phyloP scores from a whole-genome alignment of 805 yeast species.

The Candida schatavii region DNA sequence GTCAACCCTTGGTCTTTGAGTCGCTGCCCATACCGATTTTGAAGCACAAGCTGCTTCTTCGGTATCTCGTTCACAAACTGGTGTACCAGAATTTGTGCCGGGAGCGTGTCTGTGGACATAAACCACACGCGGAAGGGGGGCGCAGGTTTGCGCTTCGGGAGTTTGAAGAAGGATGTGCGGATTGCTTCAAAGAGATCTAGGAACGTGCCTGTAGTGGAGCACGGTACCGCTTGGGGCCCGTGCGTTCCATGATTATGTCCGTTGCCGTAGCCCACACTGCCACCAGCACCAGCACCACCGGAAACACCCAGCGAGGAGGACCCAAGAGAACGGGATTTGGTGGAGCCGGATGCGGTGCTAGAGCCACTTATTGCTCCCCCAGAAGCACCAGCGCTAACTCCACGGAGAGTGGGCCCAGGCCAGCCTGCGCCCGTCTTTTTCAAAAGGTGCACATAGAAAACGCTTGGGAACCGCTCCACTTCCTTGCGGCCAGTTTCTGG shows the following conservation, averaged over 20 bases:
- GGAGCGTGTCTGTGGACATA: slow-evolving; percentile 24
- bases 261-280: not conserved
- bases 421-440: slow-evolving; percentile 15
- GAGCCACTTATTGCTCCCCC: too few relatives aligned
- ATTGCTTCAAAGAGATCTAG: slow-evolving; percentile 28
- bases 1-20: slow-evolving; percentile 31
- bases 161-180: slow-evolving; percentile 18
- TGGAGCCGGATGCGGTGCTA: not conserved
- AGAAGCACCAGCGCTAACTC: not conserved
- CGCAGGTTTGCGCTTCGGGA: slow-evolving; percentile 9
- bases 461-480: slow-evolving; percentile 37
- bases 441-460: slow-evolving; percentile 32
- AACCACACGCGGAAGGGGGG: slow-evolving; percentile 36
- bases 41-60: slow-evolving; percentile 27
- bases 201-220: slow-evolving; percentile 36
- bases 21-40: slow-evolving; percentile 17
- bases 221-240: slow-evolving; percentile 12
- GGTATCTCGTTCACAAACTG: slow-evolving; percentile 28
- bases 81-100: slow-evolving; percentile 20
- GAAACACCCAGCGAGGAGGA: too few relatives aligned
- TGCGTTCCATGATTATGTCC: slow-evolving; percentile 5
- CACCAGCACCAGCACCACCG: too few relatives aligned
- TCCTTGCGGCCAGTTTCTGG: slow-evolving; percentile 22
- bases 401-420: not conserved
- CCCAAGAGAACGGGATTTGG: not conserved